Base-by-base conservation (phyloP, 306 rosid genomes). In the Acacia crassicarpa region DNA sequence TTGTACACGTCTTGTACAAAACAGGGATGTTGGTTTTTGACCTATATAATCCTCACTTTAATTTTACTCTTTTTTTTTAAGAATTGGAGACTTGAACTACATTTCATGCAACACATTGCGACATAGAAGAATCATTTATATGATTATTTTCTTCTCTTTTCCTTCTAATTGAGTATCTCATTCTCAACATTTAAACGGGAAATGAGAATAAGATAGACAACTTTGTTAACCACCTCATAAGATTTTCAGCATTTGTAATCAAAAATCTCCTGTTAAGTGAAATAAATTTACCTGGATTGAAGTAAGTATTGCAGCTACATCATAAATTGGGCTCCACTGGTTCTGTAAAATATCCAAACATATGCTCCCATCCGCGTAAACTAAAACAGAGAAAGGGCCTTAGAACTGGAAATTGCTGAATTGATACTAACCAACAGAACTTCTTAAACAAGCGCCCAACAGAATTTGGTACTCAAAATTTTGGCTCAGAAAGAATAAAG, bases 361-460 rank as follows among this genome's bases (percentile, higher is more conserved):
- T 74, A 95, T 95, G 84, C 99, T 93, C 71, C 99, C 99, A 95
- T 95, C 99, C 0, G 98, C 99, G 85, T 95, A 95, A 82, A 95
- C 99, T 95, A 87, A 67, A 87, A 87, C 58, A 82, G 13, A 66
- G 48, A 73, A 53, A 76, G 67, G 69, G 56, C 2, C n/a, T 74
- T 45, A 80, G 72, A 81, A 90, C n/a, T 77, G 68, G 70, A 71
- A 70, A 66, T 54, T 62, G 20, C 82, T 49, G 23, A 58, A 51
- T 66, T 46, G 38, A 9, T 23, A 38, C 43, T 11, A 68, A 62
- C 59, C 30, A 66, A 41, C 61, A 51, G 73, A 61, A 17, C 27
- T 32, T 35, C 23, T 1, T n/a, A 56, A 53, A 63, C 20, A 70
- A 35, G 8, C 35, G 19, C 17, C 25, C 32, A 40, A 16, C 33